Conservation (phyloP, 2,329 filamentous ascomycete species). For the Botrytis medusae region DNA sequence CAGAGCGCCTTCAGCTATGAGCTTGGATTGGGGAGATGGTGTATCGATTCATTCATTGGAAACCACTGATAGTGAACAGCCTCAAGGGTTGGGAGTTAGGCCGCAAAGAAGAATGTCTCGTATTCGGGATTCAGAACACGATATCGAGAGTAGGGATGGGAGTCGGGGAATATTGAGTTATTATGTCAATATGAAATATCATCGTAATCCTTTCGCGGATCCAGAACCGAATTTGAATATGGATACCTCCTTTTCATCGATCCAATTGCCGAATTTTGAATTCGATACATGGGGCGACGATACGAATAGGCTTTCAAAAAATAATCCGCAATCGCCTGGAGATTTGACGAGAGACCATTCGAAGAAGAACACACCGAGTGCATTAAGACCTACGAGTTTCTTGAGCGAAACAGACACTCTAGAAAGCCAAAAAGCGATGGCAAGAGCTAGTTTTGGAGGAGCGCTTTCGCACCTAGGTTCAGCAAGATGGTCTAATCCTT, state of each 20-base stretch:
- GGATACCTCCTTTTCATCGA: background rate
- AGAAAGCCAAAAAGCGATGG: background rate
- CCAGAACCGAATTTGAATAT: background rate
- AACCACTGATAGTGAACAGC: conserved; percentile 1
- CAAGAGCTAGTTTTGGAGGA: background rate
- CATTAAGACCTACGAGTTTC: conserved; percentile 32
- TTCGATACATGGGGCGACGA: background rate
- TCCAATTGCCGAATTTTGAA: background rate
- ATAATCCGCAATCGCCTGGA: background rate
- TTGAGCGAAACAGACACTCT: conserved; percentile 23
- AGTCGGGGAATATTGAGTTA: background rate
- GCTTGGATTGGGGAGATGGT: conserved; percentile 5
- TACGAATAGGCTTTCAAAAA: background rate
- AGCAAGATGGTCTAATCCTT: conserved; percentile 5
- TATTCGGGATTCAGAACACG: background rate
- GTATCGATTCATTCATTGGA: conserved; percentile 39
- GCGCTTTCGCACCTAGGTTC: background rate
- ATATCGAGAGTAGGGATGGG: background rate
- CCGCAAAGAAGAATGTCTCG: background rate
- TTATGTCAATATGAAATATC: background rate
- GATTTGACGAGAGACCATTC: background rate
- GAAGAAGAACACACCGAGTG: background rate
- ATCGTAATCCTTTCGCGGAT: background rate
- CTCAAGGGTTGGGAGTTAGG: background rate
- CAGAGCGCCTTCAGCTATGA: background rate